Evolutionary conservation across 2,329 filamentous ascomycete genomes (phyloP), one percentile per base, ranked within the genome.

Genomic region (Claviceps sp.): DNA sequence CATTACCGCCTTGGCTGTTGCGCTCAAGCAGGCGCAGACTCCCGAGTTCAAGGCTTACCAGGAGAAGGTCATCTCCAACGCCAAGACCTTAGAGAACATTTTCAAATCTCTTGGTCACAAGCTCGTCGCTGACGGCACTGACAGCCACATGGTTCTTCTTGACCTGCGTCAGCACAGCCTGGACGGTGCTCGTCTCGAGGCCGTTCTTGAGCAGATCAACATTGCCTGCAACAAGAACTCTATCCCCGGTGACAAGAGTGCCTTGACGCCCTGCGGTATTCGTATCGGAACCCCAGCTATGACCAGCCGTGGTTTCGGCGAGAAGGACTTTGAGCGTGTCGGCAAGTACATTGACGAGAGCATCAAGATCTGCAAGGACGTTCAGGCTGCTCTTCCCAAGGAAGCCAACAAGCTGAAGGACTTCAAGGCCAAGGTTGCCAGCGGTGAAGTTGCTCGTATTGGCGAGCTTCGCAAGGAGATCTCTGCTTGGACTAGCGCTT

Each of bases 221-320:
- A 95, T 98, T 70, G 90, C 93, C 56, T 95, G 89, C 81, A 98
- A 98, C 84, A 98, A 98, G 84, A 98, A 98, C 82, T 85, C 88
- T 55, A 93, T 95, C 54, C 93, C 93, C 42, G 93, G 93, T 57
- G 93, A 98, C 79, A 96, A 95, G 79, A 95, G 88, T 54, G 93
- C 93, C 48, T 81, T 98, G 60, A 95, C 89, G 58, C 93, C 93
- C 51, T 89, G 84, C 65, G 93, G 93, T 76, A 84, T 98, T 70
- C 89, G 93, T 61, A 95, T 98, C 63, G 93, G 93, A 65, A 93
- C 90, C 46, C 93, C 93, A 47, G 93, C 93, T 69, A 98, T 98
- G 93, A 95, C 90, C 54, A 89, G 82, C 63, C 86, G 93, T 73
- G 93, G 93, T 58, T 95, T 98, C 73, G 85, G 89, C 59, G 83